Evolutionary conservation across 176 grass and related monocot genomes (phyloP).

Genomic region (Elaeis guineensis): DNA sequence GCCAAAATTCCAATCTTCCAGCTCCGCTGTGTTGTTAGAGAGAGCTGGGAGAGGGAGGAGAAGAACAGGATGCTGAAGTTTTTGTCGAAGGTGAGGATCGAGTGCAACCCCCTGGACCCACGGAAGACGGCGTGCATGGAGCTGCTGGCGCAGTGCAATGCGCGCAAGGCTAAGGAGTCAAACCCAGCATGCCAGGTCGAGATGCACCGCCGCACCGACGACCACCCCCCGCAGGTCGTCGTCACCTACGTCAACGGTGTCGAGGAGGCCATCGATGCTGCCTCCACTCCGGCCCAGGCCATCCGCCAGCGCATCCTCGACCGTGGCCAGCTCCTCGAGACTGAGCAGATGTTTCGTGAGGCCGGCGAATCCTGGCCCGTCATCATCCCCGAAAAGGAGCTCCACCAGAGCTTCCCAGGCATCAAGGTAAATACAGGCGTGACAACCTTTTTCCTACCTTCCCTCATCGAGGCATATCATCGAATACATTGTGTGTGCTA

Average conservation of each 20-base stretch:
- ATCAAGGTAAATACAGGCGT: slow-evolving; percentile 37
- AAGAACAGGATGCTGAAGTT: slow-evolving; percentile 59
- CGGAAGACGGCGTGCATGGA: slow-evolving; percentile 84
- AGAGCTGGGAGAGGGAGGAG: not conserved
- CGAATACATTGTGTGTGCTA: slow-evolving; percentile 18
- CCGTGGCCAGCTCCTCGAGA: slow-evolving; percentile 65
- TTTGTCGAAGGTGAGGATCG: slow-evolving; percentile 79
- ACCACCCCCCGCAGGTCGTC: slow-evolving; percentile 36
- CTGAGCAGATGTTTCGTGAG: slow-evolving; percentile 80
- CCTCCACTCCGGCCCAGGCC: slow-evolving; percentile 52
- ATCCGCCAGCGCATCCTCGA: slow-evolving; percentile 75
- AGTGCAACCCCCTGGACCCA: slow-evolving; percentile 81
- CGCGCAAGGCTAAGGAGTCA: slow-evolving; percentile 89
- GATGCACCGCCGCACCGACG: slow-evolving; percentile 63
- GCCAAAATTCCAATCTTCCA: no score
- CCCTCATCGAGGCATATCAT: slow-evolving; percentile 9
- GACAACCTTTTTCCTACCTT: not conserved
- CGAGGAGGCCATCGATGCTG: slow-evolving; percentile 59
- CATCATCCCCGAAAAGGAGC: slow-evolving; percentile 72
- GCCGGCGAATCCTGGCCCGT: slow-evolving; percentile 81
- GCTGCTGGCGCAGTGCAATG: slow-evolving; percentile 88
- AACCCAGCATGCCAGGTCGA: slow-evolving; percentile 90
- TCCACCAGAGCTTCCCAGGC: slow-evolving; percentile 59
- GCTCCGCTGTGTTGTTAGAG: no score
- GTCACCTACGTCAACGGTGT: slow-evolving; percentile 78